These are phyloP conservation scores for Fusarium burgessii DNA, from an alignment of 2,329 filamentous ascomycete genomes.

Conservation along the genomic window DNA sequence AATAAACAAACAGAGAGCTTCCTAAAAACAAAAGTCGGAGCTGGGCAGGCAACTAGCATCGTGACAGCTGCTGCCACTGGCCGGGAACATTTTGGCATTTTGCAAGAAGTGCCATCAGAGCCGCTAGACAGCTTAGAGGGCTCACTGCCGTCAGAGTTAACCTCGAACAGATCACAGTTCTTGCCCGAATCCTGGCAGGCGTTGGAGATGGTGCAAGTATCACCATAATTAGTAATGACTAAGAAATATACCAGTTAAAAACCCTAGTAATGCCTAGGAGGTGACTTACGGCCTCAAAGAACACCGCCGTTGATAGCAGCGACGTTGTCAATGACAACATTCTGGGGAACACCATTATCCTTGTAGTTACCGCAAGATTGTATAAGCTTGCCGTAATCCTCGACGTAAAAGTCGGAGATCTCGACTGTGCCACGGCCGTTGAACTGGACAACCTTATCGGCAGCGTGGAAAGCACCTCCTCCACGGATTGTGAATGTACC, in stretches of 20 bases:
- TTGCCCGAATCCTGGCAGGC: conserved; percentile 39
- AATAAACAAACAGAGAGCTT: neutral
- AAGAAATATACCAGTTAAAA: neutral
- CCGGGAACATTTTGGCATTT: neutral
- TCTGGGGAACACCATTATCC: conserved; percentile 35
- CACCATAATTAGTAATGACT: conserved; percentile 44
- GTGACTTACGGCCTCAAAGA: conserved; percentile 37
- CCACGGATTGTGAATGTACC: conserved; percentile 56
- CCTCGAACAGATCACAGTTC: conserved; percentile 35
- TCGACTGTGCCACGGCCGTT: conserved; percentile 56
- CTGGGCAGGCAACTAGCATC: neutral
- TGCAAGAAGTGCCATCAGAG: conserved; percentile 37
- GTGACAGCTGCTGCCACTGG: neutral
- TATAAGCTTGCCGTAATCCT: conserved; percentile 62
- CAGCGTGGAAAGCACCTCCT: conserved; percentile 56
- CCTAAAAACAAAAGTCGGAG: neutral
- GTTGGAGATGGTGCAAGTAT: conserved; percentile 42
- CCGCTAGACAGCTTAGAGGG: conserved; percentile 36
- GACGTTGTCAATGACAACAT: conserved; percentile 34
- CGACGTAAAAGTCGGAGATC: conserved; percentile 44
- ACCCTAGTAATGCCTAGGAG: too few species aligned
- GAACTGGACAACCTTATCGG: conserved; percentile 58
- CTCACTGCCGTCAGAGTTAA: conserved; percentile 36
- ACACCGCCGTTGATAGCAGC: conserved; percentile 40
- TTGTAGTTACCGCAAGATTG: conserved; percentile 58